Base-by-base conservation (phyloP, 1,139 yeast genomes). In the Lodderomyces pseudojiufengensis region DNA sequence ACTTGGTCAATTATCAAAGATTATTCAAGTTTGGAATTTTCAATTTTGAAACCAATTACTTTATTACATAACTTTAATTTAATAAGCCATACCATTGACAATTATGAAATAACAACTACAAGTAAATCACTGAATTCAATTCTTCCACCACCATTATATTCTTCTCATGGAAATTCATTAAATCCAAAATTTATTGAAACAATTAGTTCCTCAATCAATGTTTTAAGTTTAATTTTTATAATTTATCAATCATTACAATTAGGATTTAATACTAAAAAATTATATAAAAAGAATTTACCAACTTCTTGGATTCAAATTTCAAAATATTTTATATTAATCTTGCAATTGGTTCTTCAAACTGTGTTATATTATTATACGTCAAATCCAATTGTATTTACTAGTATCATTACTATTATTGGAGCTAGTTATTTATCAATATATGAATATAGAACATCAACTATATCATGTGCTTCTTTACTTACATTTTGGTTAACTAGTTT, bases 121-220 rank as follows among this genome's bases (percentile, higher is more conserved):
- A n/a, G n/a, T n/a, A n/a, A n/a, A n/a, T n/a, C n/a, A n/a, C n/a
- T n/a, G n/a, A n/a, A 18, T 2, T 13, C 13, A 7, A 8, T 28
- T 9, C 27, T 44, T 12, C 46, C 46, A 13, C 32, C 22, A 5
- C 48, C 50, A 13, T 39, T 47, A 24, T 41, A 41, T 28, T 42
- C 45, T 3, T 40, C 40, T 1, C 32, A 32, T 14, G 38, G 35
- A 1, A 64, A 61, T 43, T 50, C 61, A 13, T 41, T 63, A 20
- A 59, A 62, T 42, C 69, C 70, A 1, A 53, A 60, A 35, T 63
- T 63, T 38, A 43, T 63, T 22, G 49, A 59, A n/a, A 46, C 51
- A 12, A 40, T 53, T 3, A 45, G 49, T 8, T 34, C 50, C 14
- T 18, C 39, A 2, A 32, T 43, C 20, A 46, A 45, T 27, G 32